Conservation (phyloP, 768 basidiomycete species). For the Galerina sulciceps region DNA sequence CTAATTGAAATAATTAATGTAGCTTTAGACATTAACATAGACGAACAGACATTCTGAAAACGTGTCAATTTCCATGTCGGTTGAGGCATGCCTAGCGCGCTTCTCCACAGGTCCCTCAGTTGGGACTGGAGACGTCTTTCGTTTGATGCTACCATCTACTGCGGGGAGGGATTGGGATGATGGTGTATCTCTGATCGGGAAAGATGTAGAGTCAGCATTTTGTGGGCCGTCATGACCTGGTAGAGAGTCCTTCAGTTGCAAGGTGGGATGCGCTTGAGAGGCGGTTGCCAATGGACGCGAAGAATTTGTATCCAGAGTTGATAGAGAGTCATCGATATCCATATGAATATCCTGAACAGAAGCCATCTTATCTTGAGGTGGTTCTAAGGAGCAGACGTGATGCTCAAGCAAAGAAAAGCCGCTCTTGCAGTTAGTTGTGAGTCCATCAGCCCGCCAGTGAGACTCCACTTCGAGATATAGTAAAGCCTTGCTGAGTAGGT, state of each 20-base stretch:
- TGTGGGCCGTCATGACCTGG: slow-evolving; percentile 12
- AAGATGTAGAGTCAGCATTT: background rate
- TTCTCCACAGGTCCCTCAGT: slow-evolving; percentile 65
- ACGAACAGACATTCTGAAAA: slow-evolving; percentile 32
- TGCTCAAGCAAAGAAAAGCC: slow-evolving; percentile 76
- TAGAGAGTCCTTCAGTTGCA: slow-evolving; percentile 15
- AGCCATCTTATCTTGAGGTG: slow-evolving; percentile 31
- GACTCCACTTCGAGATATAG: slow-evolving; percentile 84
- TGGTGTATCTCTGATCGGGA: slow-evolving; percentile 5
- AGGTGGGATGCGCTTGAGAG: slow-evolving; percentile 9
- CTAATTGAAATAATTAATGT: background rate
- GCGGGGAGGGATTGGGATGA: slow-evolving; percentile 14
- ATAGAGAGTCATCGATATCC: slow-evolving; percentile 18
- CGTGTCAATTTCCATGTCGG: slow-evolving; percentile 52
- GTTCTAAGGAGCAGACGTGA: slow-evolving; percentile 69
- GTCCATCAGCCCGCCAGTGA: slow-evolving; percentile 71
- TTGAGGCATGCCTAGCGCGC: slow-evolving; percentile 55
- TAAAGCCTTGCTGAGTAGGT: slow-evolving; percentile 79
- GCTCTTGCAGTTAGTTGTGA: slow-evolving; percentile 68
- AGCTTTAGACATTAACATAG: background rate
- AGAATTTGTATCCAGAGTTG: slow-evolving; percentile 4
- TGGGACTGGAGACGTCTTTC: slow-evolving; percentile 55
- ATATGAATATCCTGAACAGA: slow-evolving; percentile 20
- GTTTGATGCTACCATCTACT: slow-evolving; percentile 40
- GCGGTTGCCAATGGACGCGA: slow-evolving; percentile 4